phyloP scores from a whole-genome alignment of 495 filamentous ascomycete genomes.

The Tuber indicum region DNA sequence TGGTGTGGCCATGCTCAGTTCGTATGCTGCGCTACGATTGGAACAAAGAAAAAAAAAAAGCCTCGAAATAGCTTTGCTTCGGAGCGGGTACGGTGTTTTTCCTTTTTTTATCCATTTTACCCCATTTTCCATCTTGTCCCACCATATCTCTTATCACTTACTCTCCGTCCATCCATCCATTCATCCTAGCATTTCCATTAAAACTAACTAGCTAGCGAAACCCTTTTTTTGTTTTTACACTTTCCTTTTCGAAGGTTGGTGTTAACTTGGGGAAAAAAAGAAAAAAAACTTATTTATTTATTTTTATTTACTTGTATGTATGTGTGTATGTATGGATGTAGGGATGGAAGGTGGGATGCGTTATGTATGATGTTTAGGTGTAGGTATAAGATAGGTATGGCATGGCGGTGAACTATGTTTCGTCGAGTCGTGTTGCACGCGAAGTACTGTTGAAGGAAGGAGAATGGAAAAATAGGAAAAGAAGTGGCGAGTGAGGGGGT shows the following conservation, averaged over 20 bases:
- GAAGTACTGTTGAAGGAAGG: background rate
- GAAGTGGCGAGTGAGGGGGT: background rate
- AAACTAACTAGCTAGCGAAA: background rate
- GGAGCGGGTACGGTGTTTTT: background rate
- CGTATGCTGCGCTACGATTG: background rate
- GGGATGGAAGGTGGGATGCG: background rate
- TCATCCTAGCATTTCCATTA: slow-evolving; percentile 5
- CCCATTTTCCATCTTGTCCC: background rate
- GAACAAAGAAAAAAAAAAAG: background rate
- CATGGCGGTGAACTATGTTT: background rate
- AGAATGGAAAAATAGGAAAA: background rate
- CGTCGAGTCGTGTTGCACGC: background rate
- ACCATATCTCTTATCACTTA: background rate
- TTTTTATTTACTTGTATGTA: background rate
- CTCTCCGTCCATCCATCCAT: no score
- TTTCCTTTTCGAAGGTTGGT: slow-evolving; percentile 4
- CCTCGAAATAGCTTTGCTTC: background rate
- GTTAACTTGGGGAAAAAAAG: background rate
- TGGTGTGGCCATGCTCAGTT: background rate
- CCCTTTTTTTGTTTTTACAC: slow-evolving; percentile 9
- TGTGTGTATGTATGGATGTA: background rate
- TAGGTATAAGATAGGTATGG: background rate
- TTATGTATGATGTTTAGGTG: slow-evolving; percentile 1
- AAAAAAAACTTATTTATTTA: background rate
- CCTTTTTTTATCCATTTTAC: background rate